Base-by-base conservation (phyloP, 257 asterid genomes). In the Mitragyna speciosa region DNA sequence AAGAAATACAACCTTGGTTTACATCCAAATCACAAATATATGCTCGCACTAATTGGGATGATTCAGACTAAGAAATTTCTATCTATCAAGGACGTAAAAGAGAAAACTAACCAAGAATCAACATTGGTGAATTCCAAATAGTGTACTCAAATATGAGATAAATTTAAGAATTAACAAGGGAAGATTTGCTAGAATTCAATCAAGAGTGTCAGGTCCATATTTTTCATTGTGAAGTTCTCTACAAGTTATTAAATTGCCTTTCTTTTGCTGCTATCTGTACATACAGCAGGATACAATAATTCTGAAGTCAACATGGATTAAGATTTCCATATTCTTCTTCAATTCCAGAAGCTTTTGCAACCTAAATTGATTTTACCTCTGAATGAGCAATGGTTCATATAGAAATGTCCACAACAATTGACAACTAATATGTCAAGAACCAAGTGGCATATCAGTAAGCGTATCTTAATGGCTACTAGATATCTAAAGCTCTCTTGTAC, bases 311-410 rank as follows among this genome's bases (percentile, higher is more conserved):
- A 56, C 39, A 24, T 8, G 31, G 39, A 58, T 12, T 30, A 28
- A 56, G 33, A 79, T n/a, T 58, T 63, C 12, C n/a, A 63, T 48
- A 59, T 72, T 58, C 72, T 72, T 72, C 51, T 10, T 66, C 43
- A 43, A 61, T 28, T 47, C n/a, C 63, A 52, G 51, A 72, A 79
- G 58, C 26, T 72, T 78, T 56, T 39, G 67, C 77, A 70, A 8
- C 36, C 79, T 11, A 56, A 43, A 70, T 20, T n/a, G 45, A 72
- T 41, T 79, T 79, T 74, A 45, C 12, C 7, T 58, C 51, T 59
- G 54, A 31, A 30, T 15, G 12, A 61, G 49, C 58, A 61, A 30
- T 16, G 7, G 77, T 70, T 54, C 48, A 41, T 79, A 17, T n/a
- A 8, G 26, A 24, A 76, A 12, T 41, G 51, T 43, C 45, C 61